A percentile compares a stretch with the other conserved stretches of the same genome.
phyloP scores from a whole-genome alignment of 805 yeast genomes.

The Naumovozyma dairenensis region DNA sequence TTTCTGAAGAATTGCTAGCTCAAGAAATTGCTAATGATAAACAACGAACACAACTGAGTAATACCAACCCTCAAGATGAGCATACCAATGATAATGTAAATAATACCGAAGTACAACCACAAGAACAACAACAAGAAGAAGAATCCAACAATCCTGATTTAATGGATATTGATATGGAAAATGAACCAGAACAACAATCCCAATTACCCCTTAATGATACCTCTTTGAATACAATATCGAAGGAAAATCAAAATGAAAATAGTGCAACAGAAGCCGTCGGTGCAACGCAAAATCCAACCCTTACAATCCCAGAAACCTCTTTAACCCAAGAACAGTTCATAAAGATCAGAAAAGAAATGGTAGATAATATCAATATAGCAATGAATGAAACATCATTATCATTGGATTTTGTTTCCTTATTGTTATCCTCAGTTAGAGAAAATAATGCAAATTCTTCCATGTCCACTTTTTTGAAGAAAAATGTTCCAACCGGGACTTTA shows the following conservation, averaged over 20 bases:
- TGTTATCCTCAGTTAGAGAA: slow-evolving; percentile 73
- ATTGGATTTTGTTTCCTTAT: slow-evolving; percentile 74
- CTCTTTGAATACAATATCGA: not conserved
- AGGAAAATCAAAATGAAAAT: slow-evolving; percentile 1
- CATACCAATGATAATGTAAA: not conserved
- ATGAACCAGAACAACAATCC: not conserved
- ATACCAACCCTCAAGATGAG: slow-evolving; percentile 1
- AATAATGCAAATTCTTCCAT: slow-evolving; percentile 80
- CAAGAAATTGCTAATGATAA: slow-evolving; percentile 33
- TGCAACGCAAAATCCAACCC: not conserved
- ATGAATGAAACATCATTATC: slow-evolving; percentile 83
- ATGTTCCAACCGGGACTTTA: slow-evolving; percentile 67
- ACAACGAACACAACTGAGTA: not conserved
- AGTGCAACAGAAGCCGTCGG: not conserved
- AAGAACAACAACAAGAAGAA: slow-evolving; percentile 10
- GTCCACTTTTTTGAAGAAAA: slow-evolving; percentile 71
- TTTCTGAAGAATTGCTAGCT: slow-evolving; percentile 43
- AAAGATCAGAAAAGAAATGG: slow-evolving; percentile 42
- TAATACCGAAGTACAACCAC: slow-evolving; percentile 3
- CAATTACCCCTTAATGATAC: no score
- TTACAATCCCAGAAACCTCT: not conserved
- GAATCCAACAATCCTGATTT: slow-evolving; percentile 2
- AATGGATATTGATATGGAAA: slow-evolving; percentile 2
- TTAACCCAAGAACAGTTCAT: slow-evolving; percentile 32
- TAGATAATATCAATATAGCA: slow-evolving; percentile 51